A percentile compares a stretch with the other conserved stretches of the same genome.
phyloP scores from a whole-genome alignment of 805 yeast species.

The Wickerhamiella allomyrinae region DNA sequence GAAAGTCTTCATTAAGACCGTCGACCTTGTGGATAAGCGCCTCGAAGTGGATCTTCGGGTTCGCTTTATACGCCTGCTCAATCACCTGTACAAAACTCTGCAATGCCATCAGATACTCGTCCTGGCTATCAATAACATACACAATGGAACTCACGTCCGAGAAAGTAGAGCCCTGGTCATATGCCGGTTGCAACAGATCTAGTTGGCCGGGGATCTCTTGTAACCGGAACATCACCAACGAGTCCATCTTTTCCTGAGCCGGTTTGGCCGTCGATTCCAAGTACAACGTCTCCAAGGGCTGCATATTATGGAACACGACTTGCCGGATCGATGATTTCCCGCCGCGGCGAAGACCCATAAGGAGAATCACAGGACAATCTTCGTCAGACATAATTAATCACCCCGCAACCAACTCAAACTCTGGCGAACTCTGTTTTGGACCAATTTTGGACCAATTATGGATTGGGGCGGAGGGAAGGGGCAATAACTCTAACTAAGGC shows the following conservation, averaged over 20 bases:
- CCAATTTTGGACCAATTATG: no score
- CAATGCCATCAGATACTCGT: conserved; percentile 83
- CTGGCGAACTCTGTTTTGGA: no score
- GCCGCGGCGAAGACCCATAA: conserved; percentile 67
- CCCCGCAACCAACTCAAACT: no score
- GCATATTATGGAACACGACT: conserved; percentile 93
- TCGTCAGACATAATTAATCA: not conserved
- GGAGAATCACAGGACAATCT: conserved; percentile 27
- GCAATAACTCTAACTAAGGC: no score
- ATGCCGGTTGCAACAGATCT: conserved; percentile 72
- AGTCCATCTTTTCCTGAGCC: conserved; percentile 66
- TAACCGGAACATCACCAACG: conserved; percentile 72
- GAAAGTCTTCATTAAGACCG: conserved; percentile 84
- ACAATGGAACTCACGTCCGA: conserved; percentile 78
- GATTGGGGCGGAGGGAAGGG: no score
- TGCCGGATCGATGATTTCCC: conserved; percentile 94
- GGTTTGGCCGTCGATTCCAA: conserved; percentile 84
- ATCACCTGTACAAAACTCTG: conserved; percentile 80
- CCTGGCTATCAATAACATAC: conserved; percentile 90
- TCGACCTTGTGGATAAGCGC: conserved; percentile 92
- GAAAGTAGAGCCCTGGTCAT: conserved; percentile 58
- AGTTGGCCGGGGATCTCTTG: conserved; percentile 94
- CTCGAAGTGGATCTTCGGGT: conserved; percentile 77
- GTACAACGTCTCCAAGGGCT: conserved; percentile 82
- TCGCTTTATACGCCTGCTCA: conserved; percentile 71